phyloP scores from a whole-genome alignment of 2,329 filamentous ascomycete genomes.

The Fusarium circinatum region DNA sequence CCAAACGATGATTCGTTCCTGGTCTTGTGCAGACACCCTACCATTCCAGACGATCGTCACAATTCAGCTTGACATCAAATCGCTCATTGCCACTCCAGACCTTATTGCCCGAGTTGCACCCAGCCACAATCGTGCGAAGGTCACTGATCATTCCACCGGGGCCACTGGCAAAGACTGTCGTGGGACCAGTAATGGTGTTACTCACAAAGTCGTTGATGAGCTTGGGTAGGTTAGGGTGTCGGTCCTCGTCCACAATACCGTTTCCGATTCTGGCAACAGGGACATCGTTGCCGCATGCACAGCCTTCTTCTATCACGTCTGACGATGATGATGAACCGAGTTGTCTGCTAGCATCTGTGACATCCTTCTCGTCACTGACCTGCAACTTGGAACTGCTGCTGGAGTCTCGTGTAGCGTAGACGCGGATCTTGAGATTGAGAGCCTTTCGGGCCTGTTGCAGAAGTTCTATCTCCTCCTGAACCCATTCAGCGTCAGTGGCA shows the following conservation, averaged over 20 bases:
- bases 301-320: conserved; percentile 33
- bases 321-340: conserved; percentile 42
- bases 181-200: conserved; percentile 58
- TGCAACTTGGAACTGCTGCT: conserved; percentile 26
- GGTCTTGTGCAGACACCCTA: conserved; percentile 32
- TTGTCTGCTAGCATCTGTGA: conserved; percentile 16
- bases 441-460: conserved; percentile 53
- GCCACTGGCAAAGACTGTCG: conserved; percentile 69
- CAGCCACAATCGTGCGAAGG: conserved; percentile 63
- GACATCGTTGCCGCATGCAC: conserved; percentile 44
- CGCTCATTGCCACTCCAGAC: conserved; percentile 69
- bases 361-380: conserved; percentile 40
- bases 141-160: conserved; percentile 70
- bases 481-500: conserved; percentile 65
- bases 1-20: not conserved
- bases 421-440: conserved; percentile 60
- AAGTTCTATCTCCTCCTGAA: conserved; percentile 64
- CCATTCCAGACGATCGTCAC: conserved; percentile 69
- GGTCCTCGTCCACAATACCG: conserved; percentile 44
- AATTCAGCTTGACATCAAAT: conserved; percentile 65
- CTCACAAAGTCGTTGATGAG: conserved; percentile 62
- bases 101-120: conserved; percentile 60
- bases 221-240: conserved; percentile 57
- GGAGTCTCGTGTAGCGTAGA: conserved; percentile 68
- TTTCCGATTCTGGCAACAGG: conserved; percentile 46